phyloP scores from a whole-genome alignment of 208 protist genomes.

The Trypanosoma rangeli region DNA sequence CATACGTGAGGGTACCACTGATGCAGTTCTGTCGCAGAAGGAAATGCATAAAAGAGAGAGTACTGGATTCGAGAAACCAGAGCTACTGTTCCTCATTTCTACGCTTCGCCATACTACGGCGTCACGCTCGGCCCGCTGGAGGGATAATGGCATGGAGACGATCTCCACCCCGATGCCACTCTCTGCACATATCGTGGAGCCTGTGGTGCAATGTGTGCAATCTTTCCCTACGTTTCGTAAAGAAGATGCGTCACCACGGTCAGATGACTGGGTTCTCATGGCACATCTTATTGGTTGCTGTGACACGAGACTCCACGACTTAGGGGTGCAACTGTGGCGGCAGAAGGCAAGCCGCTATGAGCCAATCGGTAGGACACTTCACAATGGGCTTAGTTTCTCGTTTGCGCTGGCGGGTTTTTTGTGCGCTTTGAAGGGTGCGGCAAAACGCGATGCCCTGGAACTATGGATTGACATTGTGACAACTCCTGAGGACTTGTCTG shows the following conservation, averaged over 20 bases:
- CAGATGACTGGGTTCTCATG: conserved; percentile 24
- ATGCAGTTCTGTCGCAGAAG: conserved; percentile 13
- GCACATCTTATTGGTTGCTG: conserved; percentile 15
- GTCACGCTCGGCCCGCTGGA: not conserved
- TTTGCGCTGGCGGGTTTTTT: conserved; percentile 4
- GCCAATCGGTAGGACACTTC: not conserved
- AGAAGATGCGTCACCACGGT: conserved; percentile 4
- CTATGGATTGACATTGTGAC: conserved; percentile 28
- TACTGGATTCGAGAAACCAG: conserved; percentile 18
- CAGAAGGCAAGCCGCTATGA: conserved; percentile 7
- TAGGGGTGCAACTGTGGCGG: conserved; percentile 23
- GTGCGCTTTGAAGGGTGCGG: not conserved
- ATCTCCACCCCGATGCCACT: not conserved
- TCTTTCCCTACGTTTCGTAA: conserved; percentile 12
- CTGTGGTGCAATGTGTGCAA: conserved; percentile 11
- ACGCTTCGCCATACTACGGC: conserved; percentile 14
- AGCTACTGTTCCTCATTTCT: conserved; percentile 22
- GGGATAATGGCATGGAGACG: not conserved
- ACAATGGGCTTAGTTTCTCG: not conserved
- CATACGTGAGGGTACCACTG: conserved; percentile 1
- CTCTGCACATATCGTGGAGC: conserved; percentile 18
- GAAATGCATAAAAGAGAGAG: conserved; percentile 23
- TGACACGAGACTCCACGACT: conserved; percentile 9
- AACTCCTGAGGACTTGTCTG: not conserved
- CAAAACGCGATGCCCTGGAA: conserved; percentile 17